Evolutionary conservation across 2,329 filamentous ascomycete species (phyloP).

Genomic region (Trichoderma sp.): DNA sequence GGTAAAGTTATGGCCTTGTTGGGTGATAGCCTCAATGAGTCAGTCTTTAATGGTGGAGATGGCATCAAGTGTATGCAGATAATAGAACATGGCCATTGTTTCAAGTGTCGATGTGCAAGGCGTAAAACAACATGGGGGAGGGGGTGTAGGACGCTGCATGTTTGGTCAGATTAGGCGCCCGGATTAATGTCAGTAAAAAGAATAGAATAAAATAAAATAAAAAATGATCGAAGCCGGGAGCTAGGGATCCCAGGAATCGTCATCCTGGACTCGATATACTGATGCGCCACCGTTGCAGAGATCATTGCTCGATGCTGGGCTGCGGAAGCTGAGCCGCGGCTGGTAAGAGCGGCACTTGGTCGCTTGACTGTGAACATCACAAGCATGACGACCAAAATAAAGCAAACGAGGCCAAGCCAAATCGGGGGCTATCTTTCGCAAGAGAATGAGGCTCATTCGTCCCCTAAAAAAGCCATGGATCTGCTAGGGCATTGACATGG

Average conservation of each 20-base stretch:
- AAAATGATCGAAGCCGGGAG: not conserved
- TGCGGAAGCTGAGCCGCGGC: constrained; percentile 3
- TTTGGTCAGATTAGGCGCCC: constrained; percentile 16
- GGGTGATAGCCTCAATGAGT: not conserved
- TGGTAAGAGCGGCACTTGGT: constrained; percentile 6
- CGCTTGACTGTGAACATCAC: not conserved
- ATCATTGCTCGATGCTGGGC: not conserved
- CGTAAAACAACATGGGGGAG: not conserved
- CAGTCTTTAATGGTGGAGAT: constrained; percentile 10
- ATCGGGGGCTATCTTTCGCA: constrained; percentile 11
- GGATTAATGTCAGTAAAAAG: not conserved
- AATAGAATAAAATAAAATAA: not conserved
- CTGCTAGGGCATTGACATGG: constrained; percentile 12
- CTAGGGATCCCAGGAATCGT: not conserved
- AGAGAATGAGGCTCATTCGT: constrained; percentile 11
- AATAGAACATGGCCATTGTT: not conserved
- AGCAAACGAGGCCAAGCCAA: not conserved
- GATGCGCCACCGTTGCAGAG: not conserved
- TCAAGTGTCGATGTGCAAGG: constrained; percentile 8
- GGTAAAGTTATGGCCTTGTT: constrained; percentile 15
- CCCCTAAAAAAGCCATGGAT: constrained; percentile 10
- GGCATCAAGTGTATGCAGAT: not conserved
- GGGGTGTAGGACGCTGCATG: not conserved
- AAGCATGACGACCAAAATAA: not conserved
- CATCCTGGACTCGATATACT: not conserved